These are phyloP conservation scores for Suhomyces xylopsoci DNA, from an alignment of 805 yeast species.

Conservation along the genomic window DNA sequence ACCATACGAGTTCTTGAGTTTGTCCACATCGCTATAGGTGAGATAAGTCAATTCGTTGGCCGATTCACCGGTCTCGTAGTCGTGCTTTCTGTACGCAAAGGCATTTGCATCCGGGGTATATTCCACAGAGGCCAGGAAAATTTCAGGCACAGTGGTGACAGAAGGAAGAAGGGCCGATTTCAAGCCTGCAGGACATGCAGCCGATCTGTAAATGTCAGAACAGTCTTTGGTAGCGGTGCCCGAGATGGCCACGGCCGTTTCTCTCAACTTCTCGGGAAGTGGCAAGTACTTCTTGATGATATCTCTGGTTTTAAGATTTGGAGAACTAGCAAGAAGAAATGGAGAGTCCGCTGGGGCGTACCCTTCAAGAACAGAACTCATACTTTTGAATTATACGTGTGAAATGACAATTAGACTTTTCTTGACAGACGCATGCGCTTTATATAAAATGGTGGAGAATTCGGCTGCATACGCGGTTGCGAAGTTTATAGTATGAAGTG, in stretches of 20 bases:
- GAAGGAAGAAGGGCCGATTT: constrained; percentile 19
- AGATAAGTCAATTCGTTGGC: constrained; percentile 6
- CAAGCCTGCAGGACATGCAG: constrained; percentile 19
- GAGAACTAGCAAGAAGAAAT: constrained; percentile 13
- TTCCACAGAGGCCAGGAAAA: constrained; percentile 16
- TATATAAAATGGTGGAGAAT: neutral
- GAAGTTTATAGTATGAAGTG: neutral
- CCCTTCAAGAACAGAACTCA: neutral
- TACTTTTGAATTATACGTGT: neutral
- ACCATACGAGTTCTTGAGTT: constrained; percentile 14
- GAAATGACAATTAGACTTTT: neutral
- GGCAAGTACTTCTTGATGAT: constrained; percentile 15
- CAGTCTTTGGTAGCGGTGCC: constrained; percentile 20
- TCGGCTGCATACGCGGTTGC: neutral
- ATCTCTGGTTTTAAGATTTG: constrained; percentile 9
- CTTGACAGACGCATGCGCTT: neutral
- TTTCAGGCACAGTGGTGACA: constrained; percentile 15
- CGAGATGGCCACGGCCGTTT: constrained; percentile 12
- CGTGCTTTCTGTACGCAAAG: constrained; percentile 17
- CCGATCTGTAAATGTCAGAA: constrained; percentile 31
- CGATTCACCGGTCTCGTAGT: constrained; percentile 14
- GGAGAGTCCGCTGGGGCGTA: constrained; percentile 16
- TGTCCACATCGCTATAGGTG: constrained; percentile 16
- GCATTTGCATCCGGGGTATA: constrained; percentile 11
- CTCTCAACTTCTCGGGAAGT: constrained; percentile 7